Base-by-base conservation (phyloP, 2,329 filamentous ascomycete genomes). In the Pyrenochaeta sp. region DNA sequence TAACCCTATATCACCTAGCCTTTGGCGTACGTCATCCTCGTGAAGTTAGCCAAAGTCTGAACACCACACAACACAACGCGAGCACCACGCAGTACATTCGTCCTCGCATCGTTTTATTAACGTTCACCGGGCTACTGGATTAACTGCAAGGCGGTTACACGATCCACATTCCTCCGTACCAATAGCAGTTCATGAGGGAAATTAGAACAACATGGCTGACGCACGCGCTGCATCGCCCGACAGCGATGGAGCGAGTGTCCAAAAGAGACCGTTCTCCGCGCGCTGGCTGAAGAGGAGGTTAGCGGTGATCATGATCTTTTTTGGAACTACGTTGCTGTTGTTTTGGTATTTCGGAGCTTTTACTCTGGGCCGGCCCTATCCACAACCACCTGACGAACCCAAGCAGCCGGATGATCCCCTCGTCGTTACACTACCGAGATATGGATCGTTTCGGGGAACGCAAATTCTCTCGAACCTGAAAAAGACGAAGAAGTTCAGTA, bases 381-480 rank as follows among this genome's bases (percentile, higher is more conserved):
- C 54, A 25, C 61, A 61, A 55, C 48, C 40, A 25, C 64, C 59
- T 24, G 28, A 37, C 6, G 40, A 43, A 28, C 59, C 59, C 15
- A 48, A 22, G 22, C 48, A 56, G 47, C 52, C 59, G 25, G 52
- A 68, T 39, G 58, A 54, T 6, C 63, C 69, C 15, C 62, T 71
- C 1, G n/a, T 74, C 22, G 66, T 75, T 25, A 68, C 47, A 3
- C 70, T 82, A 7, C 72, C 78, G 19, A 77, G 69, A 2, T 82
- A 81, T 60, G 80, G 79, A 43, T 71, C 61, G 0, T 82, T 82
- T 59, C 63, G 71, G 13, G 80, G 80, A 5, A 79, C 73, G 4
- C 68, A 73, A 19, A 53, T 81, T 39, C 69, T 78, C 19, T 67
- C 67, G 40, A 79, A 76, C 10, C 44, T 78, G 19, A 74, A 67